Conservation (phyloP, 768 basidiomycete species). For the Pisolithus albus region DNA sequence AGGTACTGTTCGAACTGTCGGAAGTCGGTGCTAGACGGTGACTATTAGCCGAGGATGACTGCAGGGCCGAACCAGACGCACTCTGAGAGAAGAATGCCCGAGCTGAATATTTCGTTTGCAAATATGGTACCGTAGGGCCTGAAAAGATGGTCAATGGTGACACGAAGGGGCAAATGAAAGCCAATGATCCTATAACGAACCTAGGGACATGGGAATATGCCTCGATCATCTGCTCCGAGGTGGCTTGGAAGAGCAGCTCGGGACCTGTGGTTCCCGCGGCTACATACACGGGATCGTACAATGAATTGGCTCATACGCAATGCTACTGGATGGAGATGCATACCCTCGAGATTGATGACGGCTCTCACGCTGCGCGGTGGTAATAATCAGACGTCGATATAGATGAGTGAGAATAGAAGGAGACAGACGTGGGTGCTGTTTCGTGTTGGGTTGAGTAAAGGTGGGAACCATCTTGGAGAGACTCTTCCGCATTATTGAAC, state of each 20-base stretch:
- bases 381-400: not conserved
- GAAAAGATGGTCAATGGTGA: not conserved
- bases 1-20: constrained; percentile 88
- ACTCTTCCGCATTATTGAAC: constrained; percentile 94
- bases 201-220: constrained; percentile 82
- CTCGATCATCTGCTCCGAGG: constrained; percentile 89
- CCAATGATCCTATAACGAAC: constrained; percentile 26
- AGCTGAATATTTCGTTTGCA: constrained; percentile 89
- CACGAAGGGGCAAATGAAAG: not conserved
- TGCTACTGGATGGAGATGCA: not conserved
- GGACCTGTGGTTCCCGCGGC: constrained; percentile 85
- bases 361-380: constrained; percentile 62
- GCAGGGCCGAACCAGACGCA: constrained; percentile 29
- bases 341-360: constrained; percentile 86
- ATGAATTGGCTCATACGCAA: not conserved
- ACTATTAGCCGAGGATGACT: constrained; percentile 2
- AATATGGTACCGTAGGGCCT: constrained; percentile 85
- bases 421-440: constrained; percentile 55
- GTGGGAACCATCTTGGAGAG: constrained; percentile 90
- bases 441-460: constrained; percentile 89
- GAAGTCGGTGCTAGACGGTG: constrained; percentile 73
- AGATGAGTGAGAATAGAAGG: not conserved
- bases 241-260: constrained; percentile 93
- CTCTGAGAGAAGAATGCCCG: constrained; percentile 88
- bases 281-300: constrained; percentile 18